phyloP scores from a whole-genome alignment of 768 basidiomycete species.

The Hericium alpestre region DNA sequence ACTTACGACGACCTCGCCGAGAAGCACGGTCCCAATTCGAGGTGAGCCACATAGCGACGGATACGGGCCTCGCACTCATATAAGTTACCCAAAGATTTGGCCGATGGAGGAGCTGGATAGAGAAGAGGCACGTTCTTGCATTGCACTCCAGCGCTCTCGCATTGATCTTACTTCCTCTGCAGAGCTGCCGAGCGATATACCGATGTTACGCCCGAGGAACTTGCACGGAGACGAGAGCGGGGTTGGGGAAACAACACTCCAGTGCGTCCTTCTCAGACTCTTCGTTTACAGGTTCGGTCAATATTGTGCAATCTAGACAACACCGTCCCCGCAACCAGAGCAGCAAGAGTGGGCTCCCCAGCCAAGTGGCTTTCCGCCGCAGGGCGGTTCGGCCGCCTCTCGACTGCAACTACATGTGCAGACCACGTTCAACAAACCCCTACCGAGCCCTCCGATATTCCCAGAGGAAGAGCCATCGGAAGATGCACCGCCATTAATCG shows the following conservation, averaged over 20 bases:
- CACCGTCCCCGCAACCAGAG: background rate
- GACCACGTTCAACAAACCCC: conserved; percentile 13
- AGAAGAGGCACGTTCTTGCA: conserved; percentile 51
- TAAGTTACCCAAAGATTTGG: conserved; percentile 47
- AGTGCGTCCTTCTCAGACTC: conserved; percentile 14
- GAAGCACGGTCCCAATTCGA: conserved; percentile 74
- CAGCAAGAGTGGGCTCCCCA: background rate
- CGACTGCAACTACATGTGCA: conserved; percentile 14
- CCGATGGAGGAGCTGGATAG: conserved; percentile 80
- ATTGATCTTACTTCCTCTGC: background rate
- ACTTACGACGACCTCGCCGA: conserved; percentile 73
- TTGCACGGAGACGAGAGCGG: conserved; percentile 42
- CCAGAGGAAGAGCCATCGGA: conserved; percentile 10
- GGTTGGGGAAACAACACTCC: conserved; percentile 58
- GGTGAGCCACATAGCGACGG: conserved; percentile 28
- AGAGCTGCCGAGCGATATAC: conserved; percentile 80
- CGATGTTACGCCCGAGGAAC: conserved; percentile 51
- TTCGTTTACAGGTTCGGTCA: background rate
- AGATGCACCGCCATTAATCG: conserved; percentile 29
- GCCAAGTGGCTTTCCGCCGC: background rate
- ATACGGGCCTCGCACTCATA: background rate
- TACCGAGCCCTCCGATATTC: conserved; percentile 5
- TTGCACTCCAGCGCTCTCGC: background rate
- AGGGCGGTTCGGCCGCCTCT: background rate
- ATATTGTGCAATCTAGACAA: background rate